Conservation (phyloP, 352 stramenopile genomes). For the Proteromonas lacertae region DNA sequence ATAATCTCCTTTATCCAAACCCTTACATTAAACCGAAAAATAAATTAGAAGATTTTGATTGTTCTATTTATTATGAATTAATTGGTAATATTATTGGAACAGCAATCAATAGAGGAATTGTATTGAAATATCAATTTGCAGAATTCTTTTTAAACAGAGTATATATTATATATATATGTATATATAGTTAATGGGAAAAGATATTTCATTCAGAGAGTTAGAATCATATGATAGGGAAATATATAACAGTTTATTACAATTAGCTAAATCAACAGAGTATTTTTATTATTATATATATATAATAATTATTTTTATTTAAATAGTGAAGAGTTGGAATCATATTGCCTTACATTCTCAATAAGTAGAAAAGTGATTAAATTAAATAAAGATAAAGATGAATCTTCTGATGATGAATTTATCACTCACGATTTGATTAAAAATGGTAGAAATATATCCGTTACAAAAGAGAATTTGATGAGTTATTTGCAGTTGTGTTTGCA, state of each 20-base stretch:
- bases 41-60: too few relatives aligned
- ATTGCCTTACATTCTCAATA: constrained; percentile 26
- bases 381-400: constrained; percentile 12
- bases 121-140: constrained; percentile 73
- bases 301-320: too few relatives aligned
- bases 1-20: too few relatives aligned
- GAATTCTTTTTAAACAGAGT: constrained; percentile 76
- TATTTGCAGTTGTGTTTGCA: constrained; percentile 78
- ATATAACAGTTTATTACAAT: not conserved
- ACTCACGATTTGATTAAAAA: constrained; percentile 44
- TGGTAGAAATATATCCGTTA: constrained; percentile 41
- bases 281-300: constrained; percentile 31
- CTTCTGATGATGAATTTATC: not conserved
- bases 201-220: not conserved
- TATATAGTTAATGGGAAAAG: not conserved
- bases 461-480: constrained; percentile 52
- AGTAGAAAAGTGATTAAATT: constrained; percentile 1
- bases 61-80: constrained; percentile 57
- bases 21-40: too few relatives aligned
- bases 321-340: constrained; percentile 64
- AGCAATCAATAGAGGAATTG: constrained; percentile 45
- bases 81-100: constrained; percentile 68
- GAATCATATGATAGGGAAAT: not conserved
- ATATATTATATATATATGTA: constrained; percentile 32
- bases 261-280: not conserved